Evolutionary conservation across 177 flowering plant genomes (phyloP), one percentile per base, ranked within the genome.

Genomic region (Vitis hybrid): DNA sequence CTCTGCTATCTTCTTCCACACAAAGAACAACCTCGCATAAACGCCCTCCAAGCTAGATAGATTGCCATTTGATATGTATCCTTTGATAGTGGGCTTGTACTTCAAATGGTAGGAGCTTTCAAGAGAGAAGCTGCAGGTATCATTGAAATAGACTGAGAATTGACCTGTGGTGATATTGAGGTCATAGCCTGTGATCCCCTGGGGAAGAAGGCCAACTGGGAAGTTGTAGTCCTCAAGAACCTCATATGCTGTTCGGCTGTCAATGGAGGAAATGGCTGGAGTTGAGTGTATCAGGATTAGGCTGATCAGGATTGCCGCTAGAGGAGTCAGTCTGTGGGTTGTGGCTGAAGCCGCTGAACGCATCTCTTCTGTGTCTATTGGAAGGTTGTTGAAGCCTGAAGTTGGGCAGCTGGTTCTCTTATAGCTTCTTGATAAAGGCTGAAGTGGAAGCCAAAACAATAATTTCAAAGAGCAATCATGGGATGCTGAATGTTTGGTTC

Each of bases 1-100:
- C 69, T 80, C 82, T 20, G 78, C 72, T 4, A 83, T 81, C 62
- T 81, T 73, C 11, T 75, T 65, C 86, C 86, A 83, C 58, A 81
- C 13, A 61, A 79, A 77, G 17, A 71, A 63, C 24, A 83, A 48
- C 81, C 81, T 83, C 11, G 81, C 84, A 55, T 80, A 80, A 2
- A 80, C 82, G 51, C 86, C 86, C 49, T 74, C 60, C 58, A 83
- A 63, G 13, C 66, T 48, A 2, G 80, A 49, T 50, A 83, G 71
- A 64, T 58, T 74, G 67, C 74, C 77, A 0, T 71, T 48, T 3
- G 82, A 67, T 2, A 83, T 72, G 52, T 14, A 4, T 9, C 86
- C 84, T 54, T 53, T 64, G 63, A 83, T 83, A 52, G 81, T 72
- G 54, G 84, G 49, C 56, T 58, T 74, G 76, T 83, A 83, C 61